A percentile compares a stretch with the other conserved stretches of the same genome.
Conservation (phyloP, 2,329 filamentous ascomycete species). For the Rhynchosporium graminicola region DNA sequence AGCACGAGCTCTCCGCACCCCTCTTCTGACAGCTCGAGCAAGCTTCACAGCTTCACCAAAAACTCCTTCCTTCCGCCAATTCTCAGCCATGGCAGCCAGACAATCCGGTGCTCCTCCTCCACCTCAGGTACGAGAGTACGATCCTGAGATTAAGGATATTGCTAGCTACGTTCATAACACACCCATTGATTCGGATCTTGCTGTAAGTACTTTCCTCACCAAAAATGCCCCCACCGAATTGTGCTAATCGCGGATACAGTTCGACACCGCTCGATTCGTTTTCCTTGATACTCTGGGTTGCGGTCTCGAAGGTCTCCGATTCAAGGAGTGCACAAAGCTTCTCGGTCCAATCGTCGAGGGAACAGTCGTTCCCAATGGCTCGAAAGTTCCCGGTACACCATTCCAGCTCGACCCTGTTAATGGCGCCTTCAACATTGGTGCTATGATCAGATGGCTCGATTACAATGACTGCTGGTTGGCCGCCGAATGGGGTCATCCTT, state of each 20-base stretch:
- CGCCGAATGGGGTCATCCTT: conserved; percentile 98
- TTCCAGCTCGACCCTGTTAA: conserved; percentile 95
- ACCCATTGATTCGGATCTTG: conserved; percentile 85
- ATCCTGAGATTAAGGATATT: conserved; percentile 93
- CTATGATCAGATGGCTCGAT: conserved; percentile 98
- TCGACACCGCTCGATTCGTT: conserved; percentile 94
- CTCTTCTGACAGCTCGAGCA: conserved; percentile 34
- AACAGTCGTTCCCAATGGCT: conserved; percentile 87
- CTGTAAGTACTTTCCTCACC: conserved; percentile 61
- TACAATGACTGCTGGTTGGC: conserved; percentile 99
- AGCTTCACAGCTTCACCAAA: conserved; percentile 30
- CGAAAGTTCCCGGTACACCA: conserved; percentile 85
- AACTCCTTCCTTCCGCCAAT: conserved; percentile 34
- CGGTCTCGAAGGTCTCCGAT: conserved; percentile 90
- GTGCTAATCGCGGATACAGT: conserved; percentile 52
- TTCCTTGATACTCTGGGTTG: conserved; percentile 97
- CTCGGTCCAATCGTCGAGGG: conserved; percentile 90
- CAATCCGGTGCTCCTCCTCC: conserved; percentile 50
- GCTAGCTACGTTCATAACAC: conserved; percentile 93
- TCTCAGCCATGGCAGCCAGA: conserved; percentile 42
- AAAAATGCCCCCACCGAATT: conserved; percentile 11
- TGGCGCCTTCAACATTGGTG: conserved; percentile 97
- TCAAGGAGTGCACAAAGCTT: conserved; percentile 94
- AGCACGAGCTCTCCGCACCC: conserved; percentile 36
- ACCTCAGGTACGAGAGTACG: conserved; percentile 64